Conservation (phyloP, 1,139 yeast species). For the Lodderomyces pseudojiufengensis region DNA sequence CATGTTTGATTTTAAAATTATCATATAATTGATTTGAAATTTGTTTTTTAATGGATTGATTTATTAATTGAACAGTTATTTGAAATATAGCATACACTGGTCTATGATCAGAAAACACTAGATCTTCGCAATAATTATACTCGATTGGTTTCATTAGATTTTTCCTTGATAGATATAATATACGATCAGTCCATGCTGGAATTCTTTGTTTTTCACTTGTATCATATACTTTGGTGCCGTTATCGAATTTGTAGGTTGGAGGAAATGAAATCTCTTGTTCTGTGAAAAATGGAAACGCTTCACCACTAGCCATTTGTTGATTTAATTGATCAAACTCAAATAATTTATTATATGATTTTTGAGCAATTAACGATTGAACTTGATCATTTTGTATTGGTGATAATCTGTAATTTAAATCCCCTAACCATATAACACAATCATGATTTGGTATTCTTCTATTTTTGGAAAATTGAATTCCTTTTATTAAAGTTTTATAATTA, state of each 20-base stretch:
- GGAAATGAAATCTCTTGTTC: slow-evolving; percentile 75
- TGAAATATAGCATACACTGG: slow-evolving; percentile 83
- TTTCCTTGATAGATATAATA: slow-evolving; percentile 46
- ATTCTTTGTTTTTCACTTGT: slow-evolving; percentile 87
- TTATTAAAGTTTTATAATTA: slow-evolving; percentile 69
- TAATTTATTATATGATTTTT: slow-evolving; percentile 50
- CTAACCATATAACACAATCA: slow-evolving; percentile 87
- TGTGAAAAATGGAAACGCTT: slow-evolving; percentile 61
- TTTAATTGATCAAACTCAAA: slow-evolving; percentile 74
- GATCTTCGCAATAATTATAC: slow-evolving; percentile 59
- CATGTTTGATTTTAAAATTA: slow-evolving; percentile 43
- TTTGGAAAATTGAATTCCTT: slow-evolving; percentile 50
- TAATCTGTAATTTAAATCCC: slow-evolving; percentile 89
- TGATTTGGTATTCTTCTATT: slow-evolving; percentile 60
- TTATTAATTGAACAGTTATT: slow-evolving; percentile 65
- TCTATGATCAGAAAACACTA: slow-evolving; percentile 85
- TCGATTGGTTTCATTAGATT: slow-evolving; percentile 57
- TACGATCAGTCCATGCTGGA: slow-evolving; percentile 97
- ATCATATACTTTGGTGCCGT: slow-evolving; percentile 73
- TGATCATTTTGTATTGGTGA: slow-evolving; percentile 57
- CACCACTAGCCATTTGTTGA: slow-evolving; percentile 66
- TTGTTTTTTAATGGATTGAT: slow-evolving; percentile 56
- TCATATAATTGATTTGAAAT: slow-evolving; percentile 62
- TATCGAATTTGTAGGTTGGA: slow-evolving; percentile 93
- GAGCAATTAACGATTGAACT: slow-evolving; percentile 54